Percentiles rank a stretch among this genome's conserved stretches.
Evolutionary conservation across 495 filamentous ascomycete species (phyloP).

Genomic region (Talaromyces proteolyticus): DNA sequence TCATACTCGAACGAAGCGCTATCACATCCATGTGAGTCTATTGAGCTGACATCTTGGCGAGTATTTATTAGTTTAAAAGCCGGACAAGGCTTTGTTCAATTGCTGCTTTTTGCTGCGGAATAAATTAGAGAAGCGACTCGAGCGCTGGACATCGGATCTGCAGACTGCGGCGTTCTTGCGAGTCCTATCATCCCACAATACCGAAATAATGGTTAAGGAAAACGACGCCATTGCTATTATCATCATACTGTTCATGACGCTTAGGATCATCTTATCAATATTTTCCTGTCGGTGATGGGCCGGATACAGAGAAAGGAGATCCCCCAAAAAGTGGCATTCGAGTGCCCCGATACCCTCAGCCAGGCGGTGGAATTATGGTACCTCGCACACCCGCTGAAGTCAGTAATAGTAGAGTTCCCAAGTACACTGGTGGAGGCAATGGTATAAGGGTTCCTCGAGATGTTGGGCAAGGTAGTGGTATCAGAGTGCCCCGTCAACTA

Average conservation of each 20-base stretch:
- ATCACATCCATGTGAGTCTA: neutral
- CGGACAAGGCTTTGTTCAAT: neutral
- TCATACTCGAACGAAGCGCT: neutral
- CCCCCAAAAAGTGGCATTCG: no score
- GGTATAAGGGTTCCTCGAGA: neutral
- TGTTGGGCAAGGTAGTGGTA: no score
- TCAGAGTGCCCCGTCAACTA: neutral
- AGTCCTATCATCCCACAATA: neutral
- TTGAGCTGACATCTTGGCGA: neutral
- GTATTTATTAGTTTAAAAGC: neutral
- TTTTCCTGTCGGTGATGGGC: neutral
- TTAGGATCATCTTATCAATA: neutral
- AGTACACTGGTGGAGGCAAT: neutral
- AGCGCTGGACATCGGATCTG: neutral
- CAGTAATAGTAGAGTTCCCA: neutral
- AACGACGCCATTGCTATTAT: neutral
- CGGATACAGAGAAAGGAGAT: neutral
- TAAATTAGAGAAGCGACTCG: neutral
- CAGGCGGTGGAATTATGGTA: neutral
- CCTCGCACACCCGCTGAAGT: neutral
- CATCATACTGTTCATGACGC: conserved; percentile 1
- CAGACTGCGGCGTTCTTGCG: neutral
- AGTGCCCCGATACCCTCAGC: neutral
- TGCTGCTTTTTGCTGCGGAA: neutral
- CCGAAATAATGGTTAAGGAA: neutral